These are phyloP conservation scores for Blakeslea trispora DNA, from an alignment of 371 early-diverging fungal species.

Conservation along the genomic window DNA sequence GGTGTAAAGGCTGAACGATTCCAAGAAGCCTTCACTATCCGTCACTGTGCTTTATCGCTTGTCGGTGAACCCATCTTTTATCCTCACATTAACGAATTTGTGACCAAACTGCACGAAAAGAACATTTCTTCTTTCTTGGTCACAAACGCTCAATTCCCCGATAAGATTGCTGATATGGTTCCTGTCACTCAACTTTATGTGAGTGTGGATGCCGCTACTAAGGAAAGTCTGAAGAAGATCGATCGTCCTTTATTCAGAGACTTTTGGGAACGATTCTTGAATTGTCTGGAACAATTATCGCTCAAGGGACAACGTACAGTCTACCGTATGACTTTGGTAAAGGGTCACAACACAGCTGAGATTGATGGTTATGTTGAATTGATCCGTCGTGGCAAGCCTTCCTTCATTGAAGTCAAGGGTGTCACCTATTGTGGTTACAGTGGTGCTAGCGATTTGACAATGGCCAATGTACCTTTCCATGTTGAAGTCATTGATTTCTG, in stretches of 20 bases:
- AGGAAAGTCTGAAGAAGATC: constrained; percentile 77
- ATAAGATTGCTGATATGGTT: constrained; percentile 64
- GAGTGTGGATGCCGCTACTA: constrained; percentile 79
- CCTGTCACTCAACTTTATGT: constrained; percentile 84
- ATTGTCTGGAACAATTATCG: constrained; percentile 65
- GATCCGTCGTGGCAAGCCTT: constrained; percentile 74
- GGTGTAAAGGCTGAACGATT: constrained; percentile 77
- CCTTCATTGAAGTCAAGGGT: constrained; percentile 81
- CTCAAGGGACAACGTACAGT: constrained; percentile 76
- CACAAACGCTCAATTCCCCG: constrained; percentile 85
- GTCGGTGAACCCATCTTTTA: constrained; percentile 86
- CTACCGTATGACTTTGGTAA: constrained; percentile 79
- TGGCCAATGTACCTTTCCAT: constrained; percentile 77
- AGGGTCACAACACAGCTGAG: constrained; percentile 77
- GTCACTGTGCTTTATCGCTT: constrained; percentile 75
- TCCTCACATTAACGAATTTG: constrained; percentile 83
- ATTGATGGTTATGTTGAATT: constrained; percentile 72
- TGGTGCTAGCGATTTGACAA: constrained; percentile 70
- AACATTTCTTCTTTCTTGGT: constrained; percentile 80
- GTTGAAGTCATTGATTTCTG: constrained; percentile 78
- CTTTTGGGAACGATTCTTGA: constrained; percentile 83
- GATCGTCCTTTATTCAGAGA: constrained; percentile 82
- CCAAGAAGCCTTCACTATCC: constrained; percentile 70
- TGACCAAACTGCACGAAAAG: constrained; percentile 67
- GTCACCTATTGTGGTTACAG: constrained; percentile 75